Evolutionary conservation across 345 rosid species (phyloP).

Genomic region (Anacardium occidentale): DNA sequence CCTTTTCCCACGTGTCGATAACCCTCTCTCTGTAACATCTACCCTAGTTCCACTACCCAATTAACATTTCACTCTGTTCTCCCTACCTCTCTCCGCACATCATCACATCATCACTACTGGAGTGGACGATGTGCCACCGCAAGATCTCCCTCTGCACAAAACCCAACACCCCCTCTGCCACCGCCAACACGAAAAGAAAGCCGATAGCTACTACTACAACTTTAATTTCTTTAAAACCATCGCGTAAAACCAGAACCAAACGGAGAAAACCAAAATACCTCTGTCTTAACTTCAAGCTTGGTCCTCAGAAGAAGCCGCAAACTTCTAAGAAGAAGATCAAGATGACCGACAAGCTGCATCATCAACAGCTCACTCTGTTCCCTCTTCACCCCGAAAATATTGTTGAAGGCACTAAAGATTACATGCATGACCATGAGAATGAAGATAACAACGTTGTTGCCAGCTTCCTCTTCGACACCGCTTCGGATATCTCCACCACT

Average conservation of each 20-base stretch:
- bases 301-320: conserved; percentile 21
- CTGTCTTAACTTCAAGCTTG: conserved; percentile 51
- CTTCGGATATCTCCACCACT: conserved; percentile 50
- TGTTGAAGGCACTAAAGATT: conserved; percentile 18
- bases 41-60: too few relatives aligned
- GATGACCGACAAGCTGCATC: conserved; percentile 18
- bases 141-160: too few relatives aligned
- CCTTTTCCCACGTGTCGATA: too few relatives aligned
- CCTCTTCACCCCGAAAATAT: conserved; percentile 45
- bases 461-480: conserved; percentile 46
- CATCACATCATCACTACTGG: too few relatives aligned
- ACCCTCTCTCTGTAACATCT: too few relatives aligned
- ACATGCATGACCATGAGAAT: conserved; percentile 26
- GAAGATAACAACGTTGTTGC: conserved; percentile 44
- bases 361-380: conserved; percentile 34
- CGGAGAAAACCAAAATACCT: conserved; percentile 67
- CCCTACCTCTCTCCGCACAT: too few relatives aligned
- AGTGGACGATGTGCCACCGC: too few relatives aligned
- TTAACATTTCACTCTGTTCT: too few relatives aligned
- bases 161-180: too few relatives aligned
- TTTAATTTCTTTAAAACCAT: background rate
- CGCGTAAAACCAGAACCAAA: conserved; percentile 57
- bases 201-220: too few relatives aligned
- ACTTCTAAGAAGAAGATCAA: background rate
- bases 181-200: too few relatives aligned